Evolutionary conservation across 371 early-diverging fungal species (phyloP).

Genomic region (Blakeslea trispora): DNA sequence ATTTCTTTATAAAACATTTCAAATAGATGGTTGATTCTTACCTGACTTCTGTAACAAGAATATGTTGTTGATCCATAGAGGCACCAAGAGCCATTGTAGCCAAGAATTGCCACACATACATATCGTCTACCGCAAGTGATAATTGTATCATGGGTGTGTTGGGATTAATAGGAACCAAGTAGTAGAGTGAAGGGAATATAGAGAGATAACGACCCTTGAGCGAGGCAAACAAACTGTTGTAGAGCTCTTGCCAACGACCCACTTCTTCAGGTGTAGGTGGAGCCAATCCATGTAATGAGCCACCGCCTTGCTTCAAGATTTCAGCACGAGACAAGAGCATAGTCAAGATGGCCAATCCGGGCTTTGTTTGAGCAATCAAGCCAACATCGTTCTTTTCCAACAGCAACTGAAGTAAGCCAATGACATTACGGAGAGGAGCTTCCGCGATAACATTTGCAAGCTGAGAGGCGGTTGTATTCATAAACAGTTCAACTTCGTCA

Average conservation of each 20-base stretch:
- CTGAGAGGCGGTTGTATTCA: conserved; percentile 82
- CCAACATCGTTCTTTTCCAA: conserved; percentile 87
- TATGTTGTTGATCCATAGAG: conserved; percentile 90
- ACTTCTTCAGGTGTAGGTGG: conserved; percentile 67
- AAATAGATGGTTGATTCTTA: conserved; percentile 32
- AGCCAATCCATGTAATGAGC: conserved; percentile 55
- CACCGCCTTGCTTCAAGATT: conserved; percentile 79
- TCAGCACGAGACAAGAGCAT: conserved; percentile 90
- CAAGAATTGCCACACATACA: conserved; percentile 98
- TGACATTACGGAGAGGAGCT: conserved; percentile 78
- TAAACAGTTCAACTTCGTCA: conserved; percentile 80
- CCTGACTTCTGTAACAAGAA: conserved; percentile 88
- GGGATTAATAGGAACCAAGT: conserved; percentile 50
- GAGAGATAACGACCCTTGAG: conserved; percentile 77
- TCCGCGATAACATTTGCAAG: conserved; percentile 80
- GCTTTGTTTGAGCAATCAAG: conserved; percentile 81
- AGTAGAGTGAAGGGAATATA: conserved; percentile 70
- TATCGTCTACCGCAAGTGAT: conserved; percentile 69
- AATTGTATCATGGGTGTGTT: conserved; percentile 44
- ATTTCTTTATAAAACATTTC: background rate
- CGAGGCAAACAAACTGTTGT: conserved; percentile 72
- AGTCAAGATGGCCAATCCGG: conserved; percentile 87
- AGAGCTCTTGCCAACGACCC: conserved; percentile 73
- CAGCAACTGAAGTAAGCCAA: conserved; percentile 74
- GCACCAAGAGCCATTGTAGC: conserved; percentile 95